A percentile compares a stretch with the other conserved stretches of the same genome.
Conservation (phyloP, 139 green algal genomes). For the Volvox africanus region DNA sequence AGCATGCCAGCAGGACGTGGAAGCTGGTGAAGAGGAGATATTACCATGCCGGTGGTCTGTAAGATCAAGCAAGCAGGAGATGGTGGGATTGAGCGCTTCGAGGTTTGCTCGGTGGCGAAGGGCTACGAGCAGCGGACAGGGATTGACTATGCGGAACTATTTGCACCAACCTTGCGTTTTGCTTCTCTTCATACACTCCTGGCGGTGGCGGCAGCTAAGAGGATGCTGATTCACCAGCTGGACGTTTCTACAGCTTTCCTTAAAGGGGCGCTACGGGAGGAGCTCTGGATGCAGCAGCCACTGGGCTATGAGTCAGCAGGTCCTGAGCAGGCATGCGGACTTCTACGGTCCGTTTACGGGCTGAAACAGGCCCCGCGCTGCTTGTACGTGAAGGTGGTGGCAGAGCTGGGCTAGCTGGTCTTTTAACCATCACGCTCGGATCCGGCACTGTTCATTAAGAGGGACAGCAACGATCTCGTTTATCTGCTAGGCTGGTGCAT, state of each 20-base stretch:
- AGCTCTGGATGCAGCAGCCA: constrained; percentile 60
- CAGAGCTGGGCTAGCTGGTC: constrained; percentile 27
- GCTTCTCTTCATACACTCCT: not conserved
- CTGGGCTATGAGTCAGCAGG: constrained; percentile 9
- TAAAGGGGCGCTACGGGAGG: constrained; percentile 56
- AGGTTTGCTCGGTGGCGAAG: constrained; percentile 24
- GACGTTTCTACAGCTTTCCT: constrained; percentile 53
- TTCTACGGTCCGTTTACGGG: constrained; percentile 50
- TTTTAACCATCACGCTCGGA: constrained; percentile 50
- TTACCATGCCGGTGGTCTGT: no score
- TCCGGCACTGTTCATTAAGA: constrained; percentile 45
- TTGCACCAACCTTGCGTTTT: not conserved
- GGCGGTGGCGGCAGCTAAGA: not conserved
- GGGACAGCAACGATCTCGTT: not conserved
- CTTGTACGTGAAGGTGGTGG: constrained; percentile 52
- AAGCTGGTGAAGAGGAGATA: no score
- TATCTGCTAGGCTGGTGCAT: constrained; percentile 30
- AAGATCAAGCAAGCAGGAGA: no score
- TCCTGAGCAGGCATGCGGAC: not conserved
- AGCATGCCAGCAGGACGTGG: no score
- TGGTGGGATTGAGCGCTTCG: no score
- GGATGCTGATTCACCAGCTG: constrained; percentile 15
- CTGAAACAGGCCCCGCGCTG: constrained; percentile 59
- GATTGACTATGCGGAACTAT: constrained; percentile 29
- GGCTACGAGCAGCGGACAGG: not conserved